Conservation (phyloP, 2,329 filamentous ascomycete species). For the Exophiala oligosperma region DNA sequence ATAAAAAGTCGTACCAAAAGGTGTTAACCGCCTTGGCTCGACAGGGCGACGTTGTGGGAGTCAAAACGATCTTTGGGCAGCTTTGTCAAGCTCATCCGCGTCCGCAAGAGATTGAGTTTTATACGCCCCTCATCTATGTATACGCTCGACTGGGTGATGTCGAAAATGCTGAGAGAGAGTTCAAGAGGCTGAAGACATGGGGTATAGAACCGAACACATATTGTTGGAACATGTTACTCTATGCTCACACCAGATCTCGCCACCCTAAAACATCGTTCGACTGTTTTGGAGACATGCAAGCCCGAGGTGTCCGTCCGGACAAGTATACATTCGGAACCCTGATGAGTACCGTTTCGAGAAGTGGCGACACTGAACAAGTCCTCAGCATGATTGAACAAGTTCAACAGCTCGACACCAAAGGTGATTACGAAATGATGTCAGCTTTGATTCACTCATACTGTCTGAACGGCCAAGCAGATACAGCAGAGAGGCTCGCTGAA, state of each 20-base stretch:
- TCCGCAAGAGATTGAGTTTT: constrained; percentile 33
- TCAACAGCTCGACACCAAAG: constrained; percentile 51
- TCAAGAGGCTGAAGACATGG: constrained; percentile 64
- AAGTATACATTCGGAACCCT: constrained; percentile 68
- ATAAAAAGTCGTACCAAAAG: constrained; percentile 36
- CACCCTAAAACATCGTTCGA: constrained; percentile 67
- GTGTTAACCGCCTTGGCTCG: constrained; percentile 46
- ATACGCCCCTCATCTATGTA: constrained; percentile 65
- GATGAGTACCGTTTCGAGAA: constrained; percentile 68
- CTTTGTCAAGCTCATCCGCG: constrained; percentile 40
- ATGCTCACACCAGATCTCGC: constrained; percentile 65
- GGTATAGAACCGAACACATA: constrained; percentile 56
- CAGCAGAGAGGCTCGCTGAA: constrained; percentile 61
- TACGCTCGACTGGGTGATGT: constrained; percentile 70
- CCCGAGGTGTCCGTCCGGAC: constrained; percentile 55
- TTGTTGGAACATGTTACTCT: constrained; percentile 76
- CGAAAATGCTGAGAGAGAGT: constrained; percentile 57
- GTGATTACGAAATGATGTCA: constrained; percentile 60
- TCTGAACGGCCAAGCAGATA: constrained; percentile 52
- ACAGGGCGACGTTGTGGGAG: constrained; percentile 47
- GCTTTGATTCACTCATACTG: constrained; percentile 69
- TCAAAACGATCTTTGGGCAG: constrained; percentile 47
- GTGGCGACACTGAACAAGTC: constrained; percentile 72
- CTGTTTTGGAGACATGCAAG: constrained; percentile 62
- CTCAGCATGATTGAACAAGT: constrained; percentile 66